Base-by-base conservation (phyloP, 2,329 filamentous ascomycete genomes). In the Bisporella sp. region DNA sequence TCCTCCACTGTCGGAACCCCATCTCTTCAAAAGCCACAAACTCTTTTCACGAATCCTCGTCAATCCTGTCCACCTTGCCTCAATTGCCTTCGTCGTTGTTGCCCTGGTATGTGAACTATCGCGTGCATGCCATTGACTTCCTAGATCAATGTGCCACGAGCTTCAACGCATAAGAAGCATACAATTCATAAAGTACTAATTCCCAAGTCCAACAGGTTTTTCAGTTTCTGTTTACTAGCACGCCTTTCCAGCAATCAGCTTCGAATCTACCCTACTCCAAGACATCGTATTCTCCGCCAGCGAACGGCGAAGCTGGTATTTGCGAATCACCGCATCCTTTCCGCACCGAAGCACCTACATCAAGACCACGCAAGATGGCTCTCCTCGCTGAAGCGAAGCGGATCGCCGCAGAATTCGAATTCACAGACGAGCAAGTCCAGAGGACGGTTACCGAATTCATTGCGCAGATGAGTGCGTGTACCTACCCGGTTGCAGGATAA, bases 361-460 rank as follows among this genome's bases (percentile, higher is more conserved):
- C 79, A 41, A 69, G 66, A 68, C 74, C 74, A 50, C 72, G 75
- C 70, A 74, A 72, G 59, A 86, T 86, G 82, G 71, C 76, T 53
- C 73, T 85, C 56, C 71, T 71, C 55, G 78, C 83, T 55, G 87
- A 92, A 71, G 89, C 90, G 53, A 83, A 84, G 76, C 81, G 81
- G 64, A 82, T 96, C 63, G 87, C 88, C 62, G 80, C 80, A 60
- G 82, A 93, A 69, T 97, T 97, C 71, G 88, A 95, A 49, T 92
- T 91, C 70, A 76, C 81, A 54, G 78, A 89, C 61, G 80, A 84
- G 48, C 79, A 90, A 69, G 78, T 96, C 64, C 89, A 89, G 68
- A 80, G 77, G 62, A 87, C 83, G 57, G 90, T 96, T 54, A 75
- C 81, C 57, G 90, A 96, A 68, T 99, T 96, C 66, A 79, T 96